Base-by-base conservation (phyloP, 2,329 filamentous ascomycete genomes). In the Alternaria brassicicola region DNA sequence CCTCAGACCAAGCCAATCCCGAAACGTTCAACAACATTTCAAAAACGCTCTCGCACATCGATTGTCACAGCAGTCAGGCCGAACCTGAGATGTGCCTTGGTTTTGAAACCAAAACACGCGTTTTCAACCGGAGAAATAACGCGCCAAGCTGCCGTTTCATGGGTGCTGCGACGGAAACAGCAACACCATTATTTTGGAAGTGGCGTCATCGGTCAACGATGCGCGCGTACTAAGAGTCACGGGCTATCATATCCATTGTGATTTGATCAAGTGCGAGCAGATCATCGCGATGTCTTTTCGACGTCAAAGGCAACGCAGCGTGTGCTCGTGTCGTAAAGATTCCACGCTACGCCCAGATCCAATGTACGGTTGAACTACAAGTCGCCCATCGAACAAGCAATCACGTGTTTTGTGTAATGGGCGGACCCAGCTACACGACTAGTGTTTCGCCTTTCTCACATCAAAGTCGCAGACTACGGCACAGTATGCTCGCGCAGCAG, bases 21-120 rank as follows among this genome's bases (percentile, higher is more conserved):
- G 47, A 49, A 59, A 52, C 55, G 26, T 38, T 21, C 50, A 38
- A 33, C 45, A 33, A 28, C 23, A 47, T 55, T 55, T 61, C 56
- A 48, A 43, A 39, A 39, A 23, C 21, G 10, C 19, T 38, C 42
- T 59, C 51, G 33, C 48, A 55, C 43, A 28, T 55, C 19, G 39
- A 31, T 31, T 59, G 63, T 69, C 50, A 50, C 66, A 63, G 43
- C 13, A 15, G 6, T 36, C 23, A 42, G 55, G 51, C 51, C 45
- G 17, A 19, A 55, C 13, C 33, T 17, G 17, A 36, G 17, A 55
- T 43, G 15, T 55, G 57, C 55, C 51, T 62, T 48, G 41, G 64
- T 65, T 68, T 72, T 59, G 54, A 71, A 72, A 70, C 69, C 53
- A 33, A 59, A 58, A 54, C 61, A 57, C 61, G 55, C 52, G 58